Conservation (phyloP, 352 stramenopile species). For the Phytophthora podocarpi region DNA sequence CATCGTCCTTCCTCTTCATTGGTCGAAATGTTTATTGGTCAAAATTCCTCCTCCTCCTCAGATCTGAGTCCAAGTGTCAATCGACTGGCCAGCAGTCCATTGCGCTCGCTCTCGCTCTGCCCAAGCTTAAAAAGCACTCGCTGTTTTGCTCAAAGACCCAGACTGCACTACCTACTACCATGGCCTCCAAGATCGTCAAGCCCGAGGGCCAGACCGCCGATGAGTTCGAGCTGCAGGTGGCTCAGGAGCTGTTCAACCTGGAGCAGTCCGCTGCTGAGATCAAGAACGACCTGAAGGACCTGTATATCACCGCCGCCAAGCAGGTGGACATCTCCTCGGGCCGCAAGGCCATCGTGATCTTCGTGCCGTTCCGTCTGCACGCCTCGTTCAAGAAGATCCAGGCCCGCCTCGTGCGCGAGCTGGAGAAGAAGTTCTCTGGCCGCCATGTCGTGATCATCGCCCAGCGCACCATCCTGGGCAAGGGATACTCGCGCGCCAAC, state of each 20-base stretch:
- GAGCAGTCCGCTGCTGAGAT: constrained; percentile 96
- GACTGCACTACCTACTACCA: constrained; percentile 43
- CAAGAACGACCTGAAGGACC: constrained; percentile 97
- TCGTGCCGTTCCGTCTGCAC: constrained; percentile 98
- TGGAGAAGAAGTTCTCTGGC: constrained; percentile 99
- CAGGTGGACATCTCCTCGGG: constrained; percentile 95
- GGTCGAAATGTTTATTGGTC: neutral
- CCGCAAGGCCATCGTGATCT: constrained; percentile 99
- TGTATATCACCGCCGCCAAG: constrained; percentile 99
- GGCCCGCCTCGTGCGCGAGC: constrained; percentile 96
- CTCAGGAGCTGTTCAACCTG: constrained; percentile 87
- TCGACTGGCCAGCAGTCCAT: constrained; percentile 40
- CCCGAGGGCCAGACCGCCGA: constrained; percentile 82
- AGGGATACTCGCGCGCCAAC: constrained; percentile 95
- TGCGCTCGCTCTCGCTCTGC: neutral
- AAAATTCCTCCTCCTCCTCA: constrained; percentile 9
- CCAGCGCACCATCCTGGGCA: constrained; percentile 99
- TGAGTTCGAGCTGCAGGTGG: constrained; percentile 90
- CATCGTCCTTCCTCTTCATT: neutral
- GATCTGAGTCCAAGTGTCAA: constrained; percentile 22
- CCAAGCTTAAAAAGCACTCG: constrained; percentile 16
- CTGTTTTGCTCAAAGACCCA: constrained; percentile 42
- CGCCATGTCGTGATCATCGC: constrained; percentile 99
- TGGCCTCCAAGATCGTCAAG: constrained; percentile 90
- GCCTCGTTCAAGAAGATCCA: constrained; percentile 99